phyloP scores from a whole-genome alignment of 345 rosid genomes.

The Hibiscus tridactylites region DNA sequence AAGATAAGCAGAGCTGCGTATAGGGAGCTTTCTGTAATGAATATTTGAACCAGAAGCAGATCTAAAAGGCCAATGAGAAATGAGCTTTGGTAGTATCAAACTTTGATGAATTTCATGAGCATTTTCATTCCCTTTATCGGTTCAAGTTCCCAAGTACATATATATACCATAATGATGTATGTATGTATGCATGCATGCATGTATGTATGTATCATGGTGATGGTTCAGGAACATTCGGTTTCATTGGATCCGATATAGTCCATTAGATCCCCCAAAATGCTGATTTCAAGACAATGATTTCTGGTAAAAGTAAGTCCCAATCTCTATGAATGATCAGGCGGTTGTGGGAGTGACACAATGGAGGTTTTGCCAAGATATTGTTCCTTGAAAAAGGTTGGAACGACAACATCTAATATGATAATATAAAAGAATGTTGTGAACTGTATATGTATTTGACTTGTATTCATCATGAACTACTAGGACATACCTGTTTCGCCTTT shows the following conservation, averaged over 20 bases:
- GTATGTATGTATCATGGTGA: neutral
- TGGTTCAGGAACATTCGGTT: conserved; percentile 25
- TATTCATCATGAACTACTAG: no score
- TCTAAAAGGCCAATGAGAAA: conserved; percentile 25
- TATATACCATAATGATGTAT: no score
- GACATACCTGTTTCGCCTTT: no score
- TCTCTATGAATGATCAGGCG: conserved; percentile 51
- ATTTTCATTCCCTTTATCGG: conserved; percentile 12
- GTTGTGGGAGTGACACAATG: conserved; percentile 42
- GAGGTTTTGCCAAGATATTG: neutral
- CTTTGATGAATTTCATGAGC: conserved; percentile 37
- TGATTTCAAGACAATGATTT: conserved; percentile 18
- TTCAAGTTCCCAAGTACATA: conserved; percentile 42
- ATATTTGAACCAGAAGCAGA: neutral
- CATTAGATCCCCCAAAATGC: conserved; percentile 20
- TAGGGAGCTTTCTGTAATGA: neutral
- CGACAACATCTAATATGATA: no score
- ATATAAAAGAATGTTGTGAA: no score
- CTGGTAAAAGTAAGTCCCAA: conserved; percentile 23
- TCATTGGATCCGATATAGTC: conserved; percentile 3
- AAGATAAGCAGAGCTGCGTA: neutral
- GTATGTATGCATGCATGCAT: neutral
- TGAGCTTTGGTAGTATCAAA: conserved; percentile 19
- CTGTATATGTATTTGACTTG: no score
- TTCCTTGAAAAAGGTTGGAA: no score